Percentiles rank a stretch among this genome's conserved stretches.
phyloP scores from a whole-genome alignment of 1,284 basidiomycete genomes.

The Cutaneotrichosporon spelunceum region DNA sequence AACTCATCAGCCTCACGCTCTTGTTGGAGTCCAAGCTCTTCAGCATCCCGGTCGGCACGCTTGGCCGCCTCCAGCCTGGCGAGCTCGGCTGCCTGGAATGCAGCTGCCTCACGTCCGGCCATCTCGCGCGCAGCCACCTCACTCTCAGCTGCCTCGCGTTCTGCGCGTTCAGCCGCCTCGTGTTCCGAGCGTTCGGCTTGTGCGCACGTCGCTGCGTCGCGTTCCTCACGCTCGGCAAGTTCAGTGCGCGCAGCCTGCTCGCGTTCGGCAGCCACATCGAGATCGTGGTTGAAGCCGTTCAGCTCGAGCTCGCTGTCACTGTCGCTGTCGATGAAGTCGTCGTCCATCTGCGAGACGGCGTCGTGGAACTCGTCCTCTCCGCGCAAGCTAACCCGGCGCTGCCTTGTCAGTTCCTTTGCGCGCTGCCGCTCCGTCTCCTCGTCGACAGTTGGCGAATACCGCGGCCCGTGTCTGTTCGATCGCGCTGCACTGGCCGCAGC shows the following conservation, averaged over 20 bases:
- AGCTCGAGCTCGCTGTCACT: background rate
- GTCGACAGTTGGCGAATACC: background rate
- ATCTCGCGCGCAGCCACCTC: background rate
- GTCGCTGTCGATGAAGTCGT: background rate
- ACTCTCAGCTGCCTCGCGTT: background rate
- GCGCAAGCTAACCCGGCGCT: background rate
- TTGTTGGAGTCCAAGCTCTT: background rate
- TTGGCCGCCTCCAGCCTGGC: background rate
- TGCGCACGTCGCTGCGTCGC: background rate
- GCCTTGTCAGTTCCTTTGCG: background rate
- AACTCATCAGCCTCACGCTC: background rate
- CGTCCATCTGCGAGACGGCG: slow-evolving; percentile 1
- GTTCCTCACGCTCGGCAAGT: background rate
- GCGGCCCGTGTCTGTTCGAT: slow-evolving; percentile 5
- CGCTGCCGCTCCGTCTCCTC: background rate
- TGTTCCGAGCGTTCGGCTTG: background rate
- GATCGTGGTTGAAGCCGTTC: background rate
- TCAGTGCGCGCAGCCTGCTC: background rate
- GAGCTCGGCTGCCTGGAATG: background rate
- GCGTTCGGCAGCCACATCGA: background rate
- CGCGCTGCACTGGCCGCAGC: slow-evolving; percentile 13
- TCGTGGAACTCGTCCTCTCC: slow-evolving; percentile 10
- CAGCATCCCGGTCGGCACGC: background rate
- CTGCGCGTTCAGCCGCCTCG: background rate
- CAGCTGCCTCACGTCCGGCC: background rate